Evolutionary conservation across 1,284 basidiomycete genomes (phyloP).

Genomic region (Stygiomarasmius scandens): DNA sequence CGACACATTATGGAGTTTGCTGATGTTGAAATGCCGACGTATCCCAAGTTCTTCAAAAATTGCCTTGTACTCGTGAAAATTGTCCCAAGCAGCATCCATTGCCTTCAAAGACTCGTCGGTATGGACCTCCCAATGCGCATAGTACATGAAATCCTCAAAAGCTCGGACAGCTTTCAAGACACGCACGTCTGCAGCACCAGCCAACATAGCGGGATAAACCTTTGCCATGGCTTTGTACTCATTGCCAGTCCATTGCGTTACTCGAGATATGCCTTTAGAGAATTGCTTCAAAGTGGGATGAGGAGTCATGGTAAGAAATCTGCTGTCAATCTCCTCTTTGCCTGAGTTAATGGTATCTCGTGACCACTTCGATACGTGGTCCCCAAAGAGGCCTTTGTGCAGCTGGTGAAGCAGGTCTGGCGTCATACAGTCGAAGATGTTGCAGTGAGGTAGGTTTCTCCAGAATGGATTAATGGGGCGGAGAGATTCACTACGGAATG

Average conservation of each 20-base stretch:
- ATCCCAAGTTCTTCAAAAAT: neutral
- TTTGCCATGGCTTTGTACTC: constrained; percentile 19
- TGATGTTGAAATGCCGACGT: constrained; percentile 18
- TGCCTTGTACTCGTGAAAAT: constrained; percentile 18
- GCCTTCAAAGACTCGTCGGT: constrained; percentile 13
- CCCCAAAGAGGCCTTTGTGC: constrained; percentile 20
- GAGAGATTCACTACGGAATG: neutral
- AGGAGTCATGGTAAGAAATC: constrained; percentile 26
- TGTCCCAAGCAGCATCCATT: constrained; percentile 16
- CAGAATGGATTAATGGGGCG: constrained; percentile 7
- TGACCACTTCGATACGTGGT: constrained; percentile 20
- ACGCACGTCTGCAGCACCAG: constrained; percentile 7
- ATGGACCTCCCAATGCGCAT: constrained; percentile 20
- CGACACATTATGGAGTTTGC: constrained; percentile 24
- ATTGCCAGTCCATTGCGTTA: constrained; percentile 18
- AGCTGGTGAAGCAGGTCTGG: constrained; percentile 17
- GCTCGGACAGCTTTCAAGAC: constrained; percentile 15
- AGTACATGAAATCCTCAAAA: constrained; percentile 23
- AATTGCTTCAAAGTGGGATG: constrained; percentile 19
- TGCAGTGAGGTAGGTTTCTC: constrained; percentile 6
- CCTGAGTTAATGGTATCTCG: neutral
- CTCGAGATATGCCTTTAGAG: constrained; percentile 14
- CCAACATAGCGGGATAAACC: constrained; percentile 13
- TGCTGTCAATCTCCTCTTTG: constrained; percentile 29
- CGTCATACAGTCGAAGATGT: constrained; percentile 13